Percentiles rank a stretch among this genome's conserved stretches.
Conservation (phyloP, 768 basidiomycete species). For the Coprinopsis strossmayeri region DNA sequence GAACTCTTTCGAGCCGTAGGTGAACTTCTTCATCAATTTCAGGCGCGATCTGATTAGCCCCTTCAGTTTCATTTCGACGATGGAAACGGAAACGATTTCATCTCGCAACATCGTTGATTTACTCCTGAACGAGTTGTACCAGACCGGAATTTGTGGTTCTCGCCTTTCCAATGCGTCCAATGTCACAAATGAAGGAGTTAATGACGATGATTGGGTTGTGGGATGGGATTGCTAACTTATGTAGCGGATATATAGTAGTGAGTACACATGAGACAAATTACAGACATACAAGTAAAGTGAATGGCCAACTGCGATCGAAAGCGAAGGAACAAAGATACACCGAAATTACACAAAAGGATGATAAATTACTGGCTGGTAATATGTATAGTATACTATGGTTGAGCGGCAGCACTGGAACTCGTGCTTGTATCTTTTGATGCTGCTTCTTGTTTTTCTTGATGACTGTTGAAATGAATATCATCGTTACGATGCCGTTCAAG, state of each 20-base stretch:
- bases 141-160: constrained; percentile 60
- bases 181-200: constrained; percentile 1
- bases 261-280: constrained; percentile 13
- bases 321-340: background rate
- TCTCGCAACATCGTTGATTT: constrained; percentile 81
- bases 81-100: constrained; percentile 89
- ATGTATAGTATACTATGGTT: background rate
- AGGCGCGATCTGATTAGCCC: constrained; percentile 5
- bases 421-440: background rate
- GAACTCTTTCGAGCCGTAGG: constrained; percentile 86
- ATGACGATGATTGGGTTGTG: constrained; percentile 42
- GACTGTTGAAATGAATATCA: background rate
- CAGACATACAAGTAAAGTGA: constrained; percentile 10
- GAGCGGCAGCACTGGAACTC: background rate
- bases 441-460: background rate
- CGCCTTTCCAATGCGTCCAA: constrained; percentile 13
- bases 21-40: constrained; percentile 15
- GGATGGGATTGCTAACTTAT: constrained; percentile 71
- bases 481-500: constrained; percentile 1
- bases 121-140: constrained; percentile 67
- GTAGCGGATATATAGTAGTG: constrained; percentile 9
- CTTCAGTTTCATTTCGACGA: constrained; percentile 74
- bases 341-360: no score
- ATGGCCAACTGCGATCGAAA: background rate
- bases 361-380: background rate